Evolutionary conservation across 2,329 filamentous ascomycete species (phyloP), one percentile per base, ranked within the genome.

Genomic region (Aaosphaeria pasadenensis): DNA sequence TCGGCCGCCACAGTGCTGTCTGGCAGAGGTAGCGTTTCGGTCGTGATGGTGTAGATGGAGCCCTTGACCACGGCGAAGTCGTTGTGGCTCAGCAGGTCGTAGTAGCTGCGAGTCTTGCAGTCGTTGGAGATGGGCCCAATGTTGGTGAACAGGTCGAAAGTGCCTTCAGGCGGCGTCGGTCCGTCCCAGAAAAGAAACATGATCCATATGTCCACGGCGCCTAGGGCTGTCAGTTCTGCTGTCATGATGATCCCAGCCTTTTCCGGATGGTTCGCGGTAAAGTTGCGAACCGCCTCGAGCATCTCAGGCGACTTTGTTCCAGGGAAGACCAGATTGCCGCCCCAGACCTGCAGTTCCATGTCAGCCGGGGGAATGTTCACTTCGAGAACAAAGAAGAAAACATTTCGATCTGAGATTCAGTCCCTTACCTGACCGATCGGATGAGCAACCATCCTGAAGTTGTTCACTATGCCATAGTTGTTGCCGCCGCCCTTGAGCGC

Each of bases 101-200:
- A 64, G 53, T 78, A 79, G 30, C 64, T 72, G 54, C 73, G 17
- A 24, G 17, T 24, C 64, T 77, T 76, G 51, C 71, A 71, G 40
- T 65, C 73, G 58, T 80, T 77, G 30, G 67, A 58, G 3, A 24
- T 24, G 17, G 17, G 17, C 17, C 17, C 17, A 24, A 24, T 24
- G 17, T 24, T 24, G 17, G 76, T 74, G 63, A 86, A 86, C 47
- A 75, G 74, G 51, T 77, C 72, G 47, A 86, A 85, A 3, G 80
- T 74, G 6, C 71, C 76, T 1, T 69, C 58, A 0, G 82, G 81
- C 0, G 76, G 76, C 44, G 68, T 65, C 0, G 76, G 75, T 1
- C 79, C 83, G 61, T 86, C 80, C 62, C 85, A 86, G 69, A 83
- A 85, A 33, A 83, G 60, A 64, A 85, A 85, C 50, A 86, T 64